Conservation (phyloP, 2,329 filamentous ascomycete species). For the Fusarium protoensiforme region DNA sequence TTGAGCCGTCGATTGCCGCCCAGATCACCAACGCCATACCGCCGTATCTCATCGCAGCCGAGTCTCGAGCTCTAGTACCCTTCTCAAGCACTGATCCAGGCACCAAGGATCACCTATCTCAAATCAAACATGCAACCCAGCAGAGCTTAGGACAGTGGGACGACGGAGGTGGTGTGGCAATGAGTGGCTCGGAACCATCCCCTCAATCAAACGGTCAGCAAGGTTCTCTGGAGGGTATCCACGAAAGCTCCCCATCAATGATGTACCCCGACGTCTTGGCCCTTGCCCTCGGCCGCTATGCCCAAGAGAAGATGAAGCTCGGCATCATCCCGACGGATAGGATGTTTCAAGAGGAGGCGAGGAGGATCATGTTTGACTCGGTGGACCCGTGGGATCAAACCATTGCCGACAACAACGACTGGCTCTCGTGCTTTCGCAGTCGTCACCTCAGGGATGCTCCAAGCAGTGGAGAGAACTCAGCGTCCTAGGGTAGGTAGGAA, state of each 20-base stretch:
- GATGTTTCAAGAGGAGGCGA: conserved; percentile 43
- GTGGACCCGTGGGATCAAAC: conserved; percentile 43
- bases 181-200: background rate
- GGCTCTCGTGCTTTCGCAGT: conserved; percentile 40
- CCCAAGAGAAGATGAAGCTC: conserved; percentile 32
- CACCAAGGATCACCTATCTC: conserved; percentile 35
- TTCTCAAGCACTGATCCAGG: conserved; percentile 42
- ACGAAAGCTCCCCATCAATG: background rate
- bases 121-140: conserved; percentile 12
- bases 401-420: conserved; percentile 43
- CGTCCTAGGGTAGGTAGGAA: background rate
- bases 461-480: background rate
- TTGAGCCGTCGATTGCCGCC: conserved; percentile 36
- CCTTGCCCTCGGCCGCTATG: conserved; percentile 34
- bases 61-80: conserved; percentile 35
- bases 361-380: conserved; percentile 39
- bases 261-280: conserved; percentile 32
- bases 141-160: background rate
- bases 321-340: conserved; percentile 39
- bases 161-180: background rate
- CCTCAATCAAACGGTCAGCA: background rate
- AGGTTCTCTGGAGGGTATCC: background rate
- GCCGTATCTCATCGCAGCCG: conserved; percentile 41
- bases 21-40: conserved; percentile 39
- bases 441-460: background rate